These are phyloP conservation scores for Macroventuria anomochaeta DNA, from an alignment of 2,329 filamentous ascomycete genomes.

Conservation along the genomic window DNA sequence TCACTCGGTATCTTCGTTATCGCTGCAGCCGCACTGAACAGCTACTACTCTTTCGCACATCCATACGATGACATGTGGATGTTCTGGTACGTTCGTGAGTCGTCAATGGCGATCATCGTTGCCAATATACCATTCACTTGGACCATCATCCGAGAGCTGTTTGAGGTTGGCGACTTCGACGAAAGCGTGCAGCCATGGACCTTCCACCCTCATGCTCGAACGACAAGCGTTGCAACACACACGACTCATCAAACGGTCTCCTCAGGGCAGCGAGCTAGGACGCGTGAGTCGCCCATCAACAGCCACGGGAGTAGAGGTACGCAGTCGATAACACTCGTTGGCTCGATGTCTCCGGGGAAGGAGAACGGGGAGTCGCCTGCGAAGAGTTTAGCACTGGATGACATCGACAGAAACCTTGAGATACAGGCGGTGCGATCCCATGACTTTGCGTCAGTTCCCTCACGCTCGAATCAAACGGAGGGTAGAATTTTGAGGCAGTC, in stretches of 20 bases:
- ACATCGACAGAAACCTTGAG: not conserved
- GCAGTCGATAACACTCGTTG: conserved; percentile 24
- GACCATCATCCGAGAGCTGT: conserved; percentile 59
- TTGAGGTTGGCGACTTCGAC: conserved; percentile 48
- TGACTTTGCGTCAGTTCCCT: not conserved
- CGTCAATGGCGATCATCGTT: conserved; percentile 49
- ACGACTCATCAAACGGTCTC: conserved; percentile 17
- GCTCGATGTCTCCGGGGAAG: conserved; percentile 17
- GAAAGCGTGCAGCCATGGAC: conserved; percentile 34
- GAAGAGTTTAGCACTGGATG: conserved; percentile 10
- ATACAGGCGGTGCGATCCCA: not conserved
- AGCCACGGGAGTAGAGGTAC: conserved; percentile 19
- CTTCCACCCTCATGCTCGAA: conserved; percentile 37
- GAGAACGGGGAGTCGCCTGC: conserved; percentile 3
- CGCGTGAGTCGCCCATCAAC: conserved; percentile 7
- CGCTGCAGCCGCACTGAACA: conserved; percentile 57
- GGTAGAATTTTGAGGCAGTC: not conserved
- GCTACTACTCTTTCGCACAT: conserved; percentile 49
- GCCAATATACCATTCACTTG: conserved; percentile 61
- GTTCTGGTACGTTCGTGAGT: conserved; percentile 43
- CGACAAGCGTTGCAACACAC: conserved; percentile 32
- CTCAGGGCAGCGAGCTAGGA: conserved; percentile 13
- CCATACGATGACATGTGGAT: conserved; percentile 40
- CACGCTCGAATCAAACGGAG: not conserved
- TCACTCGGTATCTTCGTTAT: conserved; percentile 60